A percentile compares a stretch with the other conserved stretches of the same genome.
These are phyloP conservation scores for Agapanthus africanus DNA, from an alignment of 106 monocot species.

Conservation along the genomic window DNA sequence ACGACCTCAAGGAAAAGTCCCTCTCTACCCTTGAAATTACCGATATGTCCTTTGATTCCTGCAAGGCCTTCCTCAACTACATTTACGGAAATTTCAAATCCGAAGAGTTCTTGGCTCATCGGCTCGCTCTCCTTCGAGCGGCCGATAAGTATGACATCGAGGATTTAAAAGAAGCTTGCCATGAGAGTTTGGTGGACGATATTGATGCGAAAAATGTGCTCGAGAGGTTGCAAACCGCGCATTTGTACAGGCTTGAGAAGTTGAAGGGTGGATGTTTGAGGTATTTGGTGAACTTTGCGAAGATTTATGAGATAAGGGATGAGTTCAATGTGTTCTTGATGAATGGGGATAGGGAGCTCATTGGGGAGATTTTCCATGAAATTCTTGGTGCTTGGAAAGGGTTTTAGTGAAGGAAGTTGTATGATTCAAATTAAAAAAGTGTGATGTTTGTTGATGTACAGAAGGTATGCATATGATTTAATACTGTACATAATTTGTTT, in stretches of 20 bases:
- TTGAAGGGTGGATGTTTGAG: conserved; percentile 75
- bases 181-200: conserved; percentile 78
- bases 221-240: conserved; percentile 68
- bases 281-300: conserved; percentile 79
- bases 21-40: conserved; percentile 71
- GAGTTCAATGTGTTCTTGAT: conserved; percentile 59
- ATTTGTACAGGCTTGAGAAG: conserved; percentile 43
- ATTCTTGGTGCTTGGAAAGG: conserved; percentile 75
- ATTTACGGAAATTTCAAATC: conserved; percentile 60
- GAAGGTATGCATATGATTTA: no score
- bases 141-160: conserved; percentile 85
- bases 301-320: conserved; percentile 74
- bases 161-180: conserved; percentile 76
- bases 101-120: conserved; percentile 60
- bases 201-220: conserved; percentile 78
- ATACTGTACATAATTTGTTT: no score
- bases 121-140: conserved; percentile 61
- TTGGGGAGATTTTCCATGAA: conserved; percentile 72
- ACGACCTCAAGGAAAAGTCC: conserved; percentile 74
- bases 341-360: conserved; percentile 66
- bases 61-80: conserved; percentile 73
- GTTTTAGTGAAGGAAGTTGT: no score
- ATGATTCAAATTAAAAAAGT: no score
- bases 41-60: conserved; percentile 73
- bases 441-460: no score